Conservation (phyloP, 1,284 basidiomycete genomes). For the Gomphus bonarii region DNA sequence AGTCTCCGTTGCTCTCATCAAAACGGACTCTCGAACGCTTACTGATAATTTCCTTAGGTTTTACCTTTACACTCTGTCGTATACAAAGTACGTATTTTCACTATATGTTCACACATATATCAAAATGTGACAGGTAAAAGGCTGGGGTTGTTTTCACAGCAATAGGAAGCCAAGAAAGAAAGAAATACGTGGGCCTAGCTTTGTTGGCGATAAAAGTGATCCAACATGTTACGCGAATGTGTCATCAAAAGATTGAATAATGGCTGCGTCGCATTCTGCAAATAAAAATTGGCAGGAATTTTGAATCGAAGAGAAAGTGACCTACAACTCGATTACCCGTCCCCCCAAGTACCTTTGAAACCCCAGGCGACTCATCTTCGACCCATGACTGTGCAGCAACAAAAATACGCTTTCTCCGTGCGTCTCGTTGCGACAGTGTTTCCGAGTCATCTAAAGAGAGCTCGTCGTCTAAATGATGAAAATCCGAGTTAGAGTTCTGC, state of each 20-base stretch:
- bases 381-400: conserved; percentile 59
- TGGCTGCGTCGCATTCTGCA: conserved; percentile 80
- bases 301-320: conserved; percentile 14
- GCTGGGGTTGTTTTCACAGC: no score
- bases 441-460: conserved; percentile 21
- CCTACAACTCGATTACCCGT: conserved; percentile 61
- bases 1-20: no score
- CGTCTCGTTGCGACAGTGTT: conserved; percentile 16
- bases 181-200: no score
- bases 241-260: conserved; percentile 78
- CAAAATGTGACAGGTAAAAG: no score
- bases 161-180: no score
- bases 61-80: no score
- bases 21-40: no score
- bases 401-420: conserved; percentile 46
- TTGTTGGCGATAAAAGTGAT: conserved; percentile 73
- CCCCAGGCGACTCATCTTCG: conserved; percentile 51
- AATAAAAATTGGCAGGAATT: not conserved
- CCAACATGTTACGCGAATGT: conserved; percentile 62
- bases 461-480: conserved; percentile 18
- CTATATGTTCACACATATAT: no score
- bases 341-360: conserved; percentile 54
- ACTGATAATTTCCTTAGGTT: no score
- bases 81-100: no score
- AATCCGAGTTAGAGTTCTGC: not conserved